Evolutionary conservation across 371 early-diverging fungal genomes (phyloP).

Genomic region (Mortierella sp.): DNA sequence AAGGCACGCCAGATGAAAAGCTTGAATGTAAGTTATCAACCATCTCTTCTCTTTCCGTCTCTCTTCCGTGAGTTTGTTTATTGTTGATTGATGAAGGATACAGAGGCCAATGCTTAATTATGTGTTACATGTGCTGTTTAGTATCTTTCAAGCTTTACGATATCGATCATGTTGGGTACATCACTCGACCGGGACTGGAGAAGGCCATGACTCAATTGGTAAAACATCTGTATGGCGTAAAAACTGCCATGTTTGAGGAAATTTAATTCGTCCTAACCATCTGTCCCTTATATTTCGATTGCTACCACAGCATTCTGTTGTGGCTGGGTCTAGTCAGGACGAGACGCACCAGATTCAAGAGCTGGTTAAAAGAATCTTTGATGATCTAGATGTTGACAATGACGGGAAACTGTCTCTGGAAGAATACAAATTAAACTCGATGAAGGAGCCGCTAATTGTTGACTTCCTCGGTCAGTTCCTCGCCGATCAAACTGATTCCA

Average conservation of each 20-base stretch:
- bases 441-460: conserved; percentile 87
- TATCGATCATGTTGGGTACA: conserved; percentile 82
- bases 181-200: conserved; percentile 81
- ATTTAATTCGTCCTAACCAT: background rate
- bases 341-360: conserved; percentile 74
- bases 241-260: background rate
- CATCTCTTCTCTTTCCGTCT: no score
- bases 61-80: conserved; percentile 4
- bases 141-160: conserved; percentile 89
- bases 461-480: conserved; percentile 85
- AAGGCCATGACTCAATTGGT: conserved; percentile 83
- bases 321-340: conserved; percentile 66
- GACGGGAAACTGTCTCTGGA: conserved; percentile 84
- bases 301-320: conserved; percentile 66
- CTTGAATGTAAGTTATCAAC: conserved; percentile 75
- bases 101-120: conserved; percentile 27
- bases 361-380: conserved; percentile 78
- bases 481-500: conserved; percentile 64
- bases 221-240: conserved; percentile 19
- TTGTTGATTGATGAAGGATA: conserved; percentile 3
- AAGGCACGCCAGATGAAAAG: conserved; percentile 86
- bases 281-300: conserved; percentile 58
- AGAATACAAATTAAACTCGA: conserved; percentile 85
- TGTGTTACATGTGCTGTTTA: conserved; percentile 38
- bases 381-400: conserved; percentile 87